Base-by-base conservation (phyloP, 148 eudicot species). In the Arbutus unedo region DNA sequence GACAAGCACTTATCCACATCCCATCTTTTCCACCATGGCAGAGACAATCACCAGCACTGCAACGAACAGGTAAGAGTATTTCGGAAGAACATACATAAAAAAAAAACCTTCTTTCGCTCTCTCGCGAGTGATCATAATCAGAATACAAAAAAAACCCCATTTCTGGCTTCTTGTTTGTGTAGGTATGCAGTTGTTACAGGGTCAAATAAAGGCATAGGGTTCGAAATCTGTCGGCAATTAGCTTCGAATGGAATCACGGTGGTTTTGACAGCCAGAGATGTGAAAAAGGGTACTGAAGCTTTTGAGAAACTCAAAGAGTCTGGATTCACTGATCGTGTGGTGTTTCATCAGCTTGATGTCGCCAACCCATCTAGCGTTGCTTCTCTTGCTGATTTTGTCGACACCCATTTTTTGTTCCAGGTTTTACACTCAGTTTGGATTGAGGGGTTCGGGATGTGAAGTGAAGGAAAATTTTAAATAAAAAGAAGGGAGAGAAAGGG, bases 331-430 rank as follows among this genome's bases (percentile, higher is more conserved):
- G 55, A 76, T 19, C 41, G 3, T 56, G 73, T 88, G 25, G 45
- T 71, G 9, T 88, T 81, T 75, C 88, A 83, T 82, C 82, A 68
- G 59, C 85, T 85, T 31, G 87, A 87, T 80, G 82, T 87, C 7
- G 13, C 59, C 1, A 76, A 87, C 13, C 74, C 85, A 2, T 41
- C 82, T 43, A 88, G 83, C 41, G 50, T 84, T 74, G 70, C 70
- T 66, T 73, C 83, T 8, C 66, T 87, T 45, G 78, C 81, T 19
- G 64, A 79, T n/a, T 87, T 87, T 43, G 25, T 87, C 75, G 66
- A 85, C 10, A 67, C 59, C 25, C 67, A 6, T 21, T 59, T 59
- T 59, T n/a, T n/a, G n/a, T n/a, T n/a, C n/a, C n/a, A n/a, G n/a
- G n/a, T n/a, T n/a, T n/a, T n/a, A n/a, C n/a, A n/a, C n/a, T n/a